phyloP scores from a whole-genome alignment of 495 filamentous ascomycete species.

The Podospora sp. region DNA sequence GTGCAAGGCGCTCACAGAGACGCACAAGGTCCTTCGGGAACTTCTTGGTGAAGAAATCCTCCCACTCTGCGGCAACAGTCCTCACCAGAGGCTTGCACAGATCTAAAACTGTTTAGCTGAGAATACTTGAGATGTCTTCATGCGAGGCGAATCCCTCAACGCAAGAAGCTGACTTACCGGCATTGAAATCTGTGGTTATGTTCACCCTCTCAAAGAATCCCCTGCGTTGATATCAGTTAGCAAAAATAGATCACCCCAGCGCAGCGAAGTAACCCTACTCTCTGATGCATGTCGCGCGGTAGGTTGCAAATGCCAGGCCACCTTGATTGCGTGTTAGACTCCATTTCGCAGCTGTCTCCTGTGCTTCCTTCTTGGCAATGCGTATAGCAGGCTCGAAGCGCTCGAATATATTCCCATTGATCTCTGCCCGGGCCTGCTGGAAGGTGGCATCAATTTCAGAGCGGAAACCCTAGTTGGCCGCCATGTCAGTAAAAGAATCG shows the following conservation, averaged over 20 bases:
- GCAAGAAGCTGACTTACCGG: conserved; percentile 35
- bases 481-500: no score
- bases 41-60: no score
- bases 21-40: no score
- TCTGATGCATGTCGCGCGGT: conserved; percentile 58
- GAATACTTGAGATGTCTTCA: no score
- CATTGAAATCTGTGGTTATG: conserved; percentile 50
- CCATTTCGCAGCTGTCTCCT: conserved; percentile 41
- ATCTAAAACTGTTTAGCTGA: no score
- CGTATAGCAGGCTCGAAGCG: background rate
- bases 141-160: no score
- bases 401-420: background rate
- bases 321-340: conserved; percentile 45
- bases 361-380: background rate
- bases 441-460: no score
- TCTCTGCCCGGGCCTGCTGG: no score
- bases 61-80: no score
- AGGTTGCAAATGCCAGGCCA: conserved; percentile 57
- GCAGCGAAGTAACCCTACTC: conserved; percentile 36
- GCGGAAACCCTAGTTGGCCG: no score
- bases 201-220: conserved; percentile 34
- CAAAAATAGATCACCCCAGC: conserved; percentile 23
- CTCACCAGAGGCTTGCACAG: no score
- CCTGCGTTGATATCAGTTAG: conserved; percentile 13
- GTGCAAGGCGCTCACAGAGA: no score